These are phyloP conservation scores for Zizania palustris DNA, from an alignment of 202 grass and related monocot genomes.

Conservation along the genomic window DNA sequence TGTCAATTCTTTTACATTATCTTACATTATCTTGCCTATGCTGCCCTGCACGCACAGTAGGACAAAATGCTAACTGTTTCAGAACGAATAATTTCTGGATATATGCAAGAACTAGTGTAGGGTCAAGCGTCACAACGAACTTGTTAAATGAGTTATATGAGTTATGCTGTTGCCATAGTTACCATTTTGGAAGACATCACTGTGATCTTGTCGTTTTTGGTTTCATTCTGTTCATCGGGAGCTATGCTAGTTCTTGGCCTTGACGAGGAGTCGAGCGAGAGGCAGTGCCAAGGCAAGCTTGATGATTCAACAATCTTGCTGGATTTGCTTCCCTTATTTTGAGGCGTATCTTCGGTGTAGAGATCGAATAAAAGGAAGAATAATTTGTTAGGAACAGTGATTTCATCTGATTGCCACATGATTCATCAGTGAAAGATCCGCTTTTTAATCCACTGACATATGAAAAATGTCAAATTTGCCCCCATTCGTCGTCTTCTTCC, in stretches of 20 bases:
- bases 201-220: neutral
- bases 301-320: neutral
- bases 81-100: neutral
- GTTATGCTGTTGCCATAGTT: neutral
- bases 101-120: slow-evolving; percentile 14
- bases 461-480: too few relatives aligned
- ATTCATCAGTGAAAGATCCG: too few relatives aligned
- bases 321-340: neutral
- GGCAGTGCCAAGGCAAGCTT: too few relatives aligned
- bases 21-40: neutral
- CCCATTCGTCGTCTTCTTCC: too few relatives aligned
- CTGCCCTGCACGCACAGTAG: neutral
- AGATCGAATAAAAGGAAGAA: too few relatives aligned
- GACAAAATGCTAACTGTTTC: slow-evolving; percentile 12
- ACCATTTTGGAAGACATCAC: neutral
- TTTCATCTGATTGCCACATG: too few relatives aligned
- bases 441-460: too few relatives aligned
- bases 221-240: neutral
- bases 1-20: too few relatives aligned
- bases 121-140: neutral
- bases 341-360: neutral
- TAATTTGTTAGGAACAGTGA: too few relatives aligned
- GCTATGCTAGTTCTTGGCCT: neutral
- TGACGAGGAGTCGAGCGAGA: neutral
- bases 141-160: neutral